Conservation (phyloP, 2,329 filamentous ascomycete species). For the Aspergillus terreus region DNA sequence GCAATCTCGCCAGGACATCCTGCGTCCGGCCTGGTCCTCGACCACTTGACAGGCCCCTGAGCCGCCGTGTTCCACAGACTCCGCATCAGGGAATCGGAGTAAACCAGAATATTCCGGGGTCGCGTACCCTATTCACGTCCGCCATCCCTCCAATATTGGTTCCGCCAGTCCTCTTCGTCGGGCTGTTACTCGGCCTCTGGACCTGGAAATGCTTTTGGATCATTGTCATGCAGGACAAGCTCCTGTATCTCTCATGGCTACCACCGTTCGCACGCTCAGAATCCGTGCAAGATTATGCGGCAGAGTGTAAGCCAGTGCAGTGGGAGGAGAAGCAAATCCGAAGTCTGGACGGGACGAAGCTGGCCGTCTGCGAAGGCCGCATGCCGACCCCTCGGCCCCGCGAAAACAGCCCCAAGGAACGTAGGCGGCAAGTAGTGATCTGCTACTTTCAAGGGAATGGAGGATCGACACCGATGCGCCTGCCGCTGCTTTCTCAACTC, state of each 20-base stretch:
- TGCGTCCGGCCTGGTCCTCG: no score
- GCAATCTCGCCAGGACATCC: not conserved
- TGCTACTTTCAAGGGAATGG: slow-evolving; percentile 35
- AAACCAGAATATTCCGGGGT: not conserved
- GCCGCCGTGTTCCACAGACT: not conserved
- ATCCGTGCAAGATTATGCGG: slow-evolving; percentile 61
- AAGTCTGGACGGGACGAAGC: slow-evolving; percentile 41
- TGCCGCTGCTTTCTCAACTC: slow-evolving; percentile 45
- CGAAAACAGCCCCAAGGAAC: not conserved
- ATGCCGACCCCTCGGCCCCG: slow-evolving; percentile 46
- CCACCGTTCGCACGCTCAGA: slow-evolving; percentile 68
- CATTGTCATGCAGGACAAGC: slow-evolving; percentile 73
- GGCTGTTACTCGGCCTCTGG: slow-evolving; percentile 64
- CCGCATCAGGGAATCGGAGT: not conserved
- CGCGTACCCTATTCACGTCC: slow-evolving; percentile 16
- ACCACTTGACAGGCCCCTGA: not conserved
- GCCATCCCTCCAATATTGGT: slow-evolving; percentile 50
- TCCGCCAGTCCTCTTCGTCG: slow-evolving; percentile 64
- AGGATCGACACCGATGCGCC: slow-evolving; percentile 27
- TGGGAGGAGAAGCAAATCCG: slow-evolving; percentile 60
- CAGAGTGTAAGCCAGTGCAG: slow-evolving; percentile 56
- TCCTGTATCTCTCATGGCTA: slow-evolving; percentile 75
- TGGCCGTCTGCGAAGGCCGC: slow-evolving; percentile 61
- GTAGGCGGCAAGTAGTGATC: slow-evolving; percentile 20
- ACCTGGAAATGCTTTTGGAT: slow-evolving; percentile 67